Evolutionary conservation across 1,284 basidiomycete genomes (phyloP), one percentile per base, ranked within the genome.

Genomic region (Lentinus polychrous): DNA sequence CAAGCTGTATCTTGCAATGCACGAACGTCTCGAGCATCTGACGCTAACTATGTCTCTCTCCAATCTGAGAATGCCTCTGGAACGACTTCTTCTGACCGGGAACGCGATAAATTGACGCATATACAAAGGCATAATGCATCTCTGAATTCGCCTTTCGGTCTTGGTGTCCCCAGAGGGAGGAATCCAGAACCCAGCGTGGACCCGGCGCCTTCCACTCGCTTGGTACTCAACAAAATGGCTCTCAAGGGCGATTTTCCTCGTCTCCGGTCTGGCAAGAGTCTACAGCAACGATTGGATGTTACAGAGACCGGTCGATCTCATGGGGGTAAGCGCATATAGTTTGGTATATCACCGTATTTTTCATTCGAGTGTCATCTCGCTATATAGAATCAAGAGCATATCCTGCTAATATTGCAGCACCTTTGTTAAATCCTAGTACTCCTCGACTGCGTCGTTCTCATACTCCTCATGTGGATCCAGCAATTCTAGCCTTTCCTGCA

Each of bases 271-370:
- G 39, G 50, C 17, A 54, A 54, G 43, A 63, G 57, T 40, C 42
- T 61, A 2, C 55, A 56, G 15, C 61, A 63, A 43, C 55, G 57
- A 7, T 45, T 60, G 8, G 54, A 55, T 11, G 39, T 40, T 8
- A 52, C 46, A 36, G 48, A 38, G 14, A 22, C n/a, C 22, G 8
- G 43, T 17, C 35, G 35, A 50, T 10, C 18, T 24, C 12, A 14
- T 12, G 7, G n/a, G 43, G 12, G 46, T 33, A 33, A n/a, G 3
- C 11, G 12, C 14, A 17, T 31, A 5, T 41, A 23, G n/a, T 43
- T 15, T 37, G 42, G n/a, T 41, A 11, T 6, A 20, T 22, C 27
- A 4, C 23, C 18, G 24, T 27, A 27, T 27, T 10, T 27, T 10
- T 27, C 5, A 10, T 10, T 10, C 27, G 10, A 10, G 27, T 10